Evolutionary conservation across 2,329 filamentous ascomycete genomes (phyloP), one percentile per base, ranked within the genome.

Genomic region (Colletotrichum somersetense): DNA sequence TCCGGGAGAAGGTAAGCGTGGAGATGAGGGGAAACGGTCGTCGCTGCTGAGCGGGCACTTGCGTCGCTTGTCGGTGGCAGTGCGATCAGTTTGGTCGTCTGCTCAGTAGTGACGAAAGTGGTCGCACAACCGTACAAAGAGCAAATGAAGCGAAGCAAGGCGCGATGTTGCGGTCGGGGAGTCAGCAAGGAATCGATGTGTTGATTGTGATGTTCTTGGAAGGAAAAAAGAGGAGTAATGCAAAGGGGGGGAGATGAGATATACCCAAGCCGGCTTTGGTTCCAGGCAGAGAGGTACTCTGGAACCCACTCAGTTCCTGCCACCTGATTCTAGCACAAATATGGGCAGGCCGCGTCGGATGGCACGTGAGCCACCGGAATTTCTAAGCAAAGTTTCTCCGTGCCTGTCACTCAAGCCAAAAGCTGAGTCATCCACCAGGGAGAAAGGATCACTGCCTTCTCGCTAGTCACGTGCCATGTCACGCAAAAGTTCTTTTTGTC

Each of bases 21-120:
- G 53, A 42, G 42, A 46, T 26, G 57, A 23, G 23, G 44, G 14
- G 8, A 23, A 42, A 50, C 11, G 40, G 58, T 72, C 58, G 52
- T 72, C 58, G 40, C 26, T 61, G 66, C 48, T 26, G 30, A 70
- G 70, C 70, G 70, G 59, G 70, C 70, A 70, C 66, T 72, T 65
- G 70, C 70, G 59, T 69, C 69, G 69, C 69, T 58, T 23, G 58
- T 59, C 33, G 59, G 38, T n/a, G 30, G 33, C 20, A 53, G 26
- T 30, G 30, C 44, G 30, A 23, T 12, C 11, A 48, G 44, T 40
- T 53, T 69, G 53, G 46, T 59, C 46, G 69, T 48, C 52, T 67
- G 30, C 35, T 63, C 44, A 12, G 40, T 5, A 30, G 14, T 30
- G 11, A 52, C 40, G 16, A 33, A 55, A 40, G 16, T 16, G 8